A percentile compares a stretch with the other conserved stretches of the same genome.
Conservation (phyloP, 805 yeast species). For the Scheffersomyces coipomensis region DNA sequence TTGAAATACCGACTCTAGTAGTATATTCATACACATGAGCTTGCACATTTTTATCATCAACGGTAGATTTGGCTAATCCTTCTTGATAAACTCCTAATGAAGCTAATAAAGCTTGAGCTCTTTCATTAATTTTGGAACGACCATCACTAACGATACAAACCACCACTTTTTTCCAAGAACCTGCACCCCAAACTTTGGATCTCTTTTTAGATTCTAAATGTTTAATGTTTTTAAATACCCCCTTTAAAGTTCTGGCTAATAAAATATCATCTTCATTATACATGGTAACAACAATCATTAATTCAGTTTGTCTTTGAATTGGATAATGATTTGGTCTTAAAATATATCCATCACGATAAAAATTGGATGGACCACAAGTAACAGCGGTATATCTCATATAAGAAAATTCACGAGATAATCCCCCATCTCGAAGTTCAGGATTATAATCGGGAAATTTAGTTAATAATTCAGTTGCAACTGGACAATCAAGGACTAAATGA, state of each 20-base stretch:
- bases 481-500: slow-evolving; percentile 47
- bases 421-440: slow-evolving; percentile 33
- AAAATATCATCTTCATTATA: slow-evolving; percentile 66
- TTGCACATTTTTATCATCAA: slow-evolving; percentile 58
- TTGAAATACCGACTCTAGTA: slow-evolving; percentile 51
- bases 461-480: slow-evolving; percentile 42
- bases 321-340: slow-evolving; percentile 57
- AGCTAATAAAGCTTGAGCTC: slow-evolving; percentile 61
- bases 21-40: slow-evolving; percentile 70
- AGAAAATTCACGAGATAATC: slow-evolving; percentile 52
- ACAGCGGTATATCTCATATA: slow-evolving; percentile 65
- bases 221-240: slow-evolving; percentile 62
- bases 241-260: slow-evolving; percentile 60
- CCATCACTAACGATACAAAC: slow-evolving; percentile 67
- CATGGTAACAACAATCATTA: slow-evolving; percentile 63
- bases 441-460: slow-evolving; percentile 41
- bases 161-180: slow-evolving; percentile 59
- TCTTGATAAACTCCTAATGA: slow-evolving; percentile 67
- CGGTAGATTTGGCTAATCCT: slow-evolving; percentile 59
- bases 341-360: slow-evolving; percentile 53
- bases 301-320: slow-evolving; percentile 53
- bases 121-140: slow-evolving; percentile 60
- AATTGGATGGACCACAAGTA: slow-evolving; percentile 68
- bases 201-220: slow-evolving; percentile 49
- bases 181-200: slow-evolving; percentile 49